A percentile compares a stretch with the other conserved stretches of the same genome.
These are phyloP conservation scores for Amanita inopinata DNA, from an alignment of 768 basidiomycete genomes.

Conservation along the genomic window DNA sequence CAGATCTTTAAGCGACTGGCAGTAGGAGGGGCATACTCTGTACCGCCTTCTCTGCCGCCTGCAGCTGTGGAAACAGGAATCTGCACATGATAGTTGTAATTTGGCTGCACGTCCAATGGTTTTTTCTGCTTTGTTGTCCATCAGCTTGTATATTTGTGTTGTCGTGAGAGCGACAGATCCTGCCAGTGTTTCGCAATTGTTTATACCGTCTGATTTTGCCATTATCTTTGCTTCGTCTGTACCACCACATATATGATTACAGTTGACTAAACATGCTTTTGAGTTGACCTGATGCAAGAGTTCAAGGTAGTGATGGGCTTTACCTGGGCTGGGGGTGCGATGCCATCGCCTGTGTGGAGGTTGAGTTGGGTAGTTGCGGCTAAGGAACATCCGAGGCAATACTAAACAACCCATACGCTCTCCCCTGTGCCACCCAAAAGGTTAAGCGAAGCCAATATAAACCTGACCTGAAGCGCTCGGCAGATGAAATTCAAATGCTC, in stretches of 20 bases:
- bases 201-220: neutral
- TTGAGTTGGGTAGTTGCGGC: too few relatives aligned
- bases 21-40: slow-evolving; percentile 22
- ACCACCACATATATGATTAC: neutral
- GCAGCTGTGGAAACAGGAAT: slow-evolving; percentile 23
- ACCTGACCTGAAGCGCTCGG: too few relatives aligned
- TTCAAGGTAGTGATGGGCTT: neutral
- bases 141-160: neutral
- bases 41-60: slow-evolving; percentile 25
- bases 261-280: neutral
- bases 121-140: slow-evolving; percentile 4
- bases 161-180: too few relatives aligned
- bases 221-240: neutral
- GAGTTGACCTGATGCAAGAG: neutral
- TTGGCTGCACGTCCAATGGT: slow-evolving; percentile 2
- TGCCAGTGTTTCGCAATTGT: too few relatives aligned
- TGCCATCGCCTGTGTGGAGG: neutral
- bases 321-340: too few relatives aligned
- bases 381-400: too few relatives aligned
- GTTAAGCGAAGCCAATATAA: too few relatives aligned
- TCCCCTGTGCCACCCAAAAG: too few relatives aligned
- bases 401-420: too few relatives aligned
- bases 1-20: slow-evolving; percentile 47
- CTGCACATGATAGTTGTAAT: slow-evolving; percentile 14
- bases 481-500: too few relatives aligned